phyloP scores from a whole-genome alignment of 208 protist genomes.

The Entamoeba dispar region DNA sequence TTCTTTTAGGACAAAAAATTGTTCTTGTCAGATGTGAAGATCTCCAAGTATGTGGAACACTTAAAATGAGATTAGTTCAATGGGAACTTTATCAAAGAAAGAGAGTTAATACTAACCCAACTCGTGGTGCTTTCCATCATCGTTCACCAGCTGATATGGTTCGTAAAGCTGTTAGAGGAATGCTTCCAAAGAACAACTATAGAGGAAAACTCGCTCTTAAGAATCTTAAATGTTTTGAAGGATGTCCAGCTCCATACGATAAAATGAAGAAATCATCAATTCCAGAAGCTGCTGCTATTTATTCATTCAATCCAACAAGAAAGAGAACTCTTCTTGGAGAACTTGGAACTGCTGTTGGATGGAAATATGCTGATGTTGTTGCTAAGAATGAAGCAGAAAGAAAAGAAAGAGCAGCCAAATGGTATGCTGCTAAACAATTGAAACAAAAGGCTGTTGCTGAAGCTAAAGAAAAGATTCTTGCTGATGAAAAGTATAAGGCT shows the following conservation, averaged over 20 bases:
- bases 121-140: slow-evolving; percentile 81
- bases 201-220: slow-evolving; percentile 48
- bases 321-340: slow-evolving; percentile 49
- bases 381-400: slow-evolving; percentile 55
- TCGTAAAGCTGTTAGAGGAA: slow-evolving; percentile 71
- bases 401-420: slow-evolving; percentile 28
- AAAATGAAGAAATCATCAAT: slow-evolving; percentile 58
- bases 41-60: background rate
- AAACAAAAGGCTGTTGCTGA: background rate
- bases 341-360: slow-evolving; percentile 54
- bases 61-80: slow-evolving; percentile 16
- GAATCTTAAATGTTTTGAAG: slow-evolving; percentile 55
- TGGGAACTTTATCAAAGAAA: slow-evolving; percentile 68
- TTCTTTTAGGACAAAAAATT: slow-evolving; percentile 5
- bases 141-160: slow-evolving; percentile 83
- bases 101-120: slow-evolving; percentile 81
- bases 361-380: slow-evolving; percentile 59
- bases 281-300: slow-evolving; percentile 52
- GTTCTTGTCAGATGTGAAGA: slow-evolving; percentile 17
- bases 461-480: background rate
- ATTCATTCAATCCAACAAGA: slow-evolving; percentile 39
- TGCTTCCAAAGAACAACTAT: slow-evolving; percentile 75
- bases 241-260: slow-evolving; percentile 58
- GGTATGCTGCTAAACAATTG: background rate
- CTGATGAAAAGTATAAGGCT: background rate